Evolutionary conservation across 768 basidiomycete species (phyloP), one percentile per base, ranked within the genome.

Genomic region (Pleurotus djamor): DNA sequence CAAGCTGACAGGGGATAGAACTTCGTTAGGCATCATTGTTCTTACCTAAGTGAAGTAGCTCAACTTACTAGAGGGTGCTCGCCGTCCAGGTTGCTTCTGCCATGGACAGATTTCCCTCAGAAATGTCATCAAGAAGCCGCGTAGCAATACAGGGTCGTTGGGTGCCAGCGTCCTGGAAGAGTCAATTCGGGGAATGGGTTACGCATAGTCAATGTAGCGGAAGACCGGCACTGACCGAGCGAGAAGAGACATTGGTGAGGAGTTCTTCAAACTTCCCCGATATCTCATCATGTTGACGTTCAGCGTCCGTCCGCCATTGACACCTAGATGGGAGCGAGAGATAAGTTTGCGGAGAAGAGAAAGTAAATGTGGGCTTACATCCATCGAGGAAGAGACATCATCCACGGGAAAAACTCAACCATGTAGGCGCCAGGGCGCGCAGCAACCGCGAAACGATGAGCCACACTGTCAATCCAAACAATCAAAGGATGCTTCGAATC

Each of bases 391-490:
- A 74, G n/a, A n/a, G n/a, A n/a, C n/a, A n/a, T n/a, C n/a, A n/a
- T n/a, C n/a, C n/a, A n/a, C n/a, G 71, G 66, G 52, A 74, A 71
- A 51, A 67, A 63, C 57, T 74, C 73, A 43, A 74, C 73, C 32
- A 70, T 17, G 58, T 68, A 68, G 10, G 66, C 63, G 12, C 75
- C 74, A n/a, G 74, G 75, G 48, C 63, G 62, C 5, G 66, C 64
- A 6, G 74, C 71, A 4, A 59, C 57, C 21, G 66, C 64, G n/a
- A 72, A 51, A 1, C 71, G 65, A 7, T 61, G 48, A 12, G 66
- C 59, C 21, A 69, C 66, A 16, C 16, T 28, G 45, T 17, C 45
- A 45, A 61, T 57, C 14, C 34, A 34, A 13, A 21, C 48, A 14
- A 54, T 61, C 5, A 52, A 12, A 4, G 52, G 44, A 35, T 63